Evolutionary conservation across 2,329 filamentous ascomycete genomes (phyloP).

Genomic region (Ophiostoma tasmaniense): DNA sequence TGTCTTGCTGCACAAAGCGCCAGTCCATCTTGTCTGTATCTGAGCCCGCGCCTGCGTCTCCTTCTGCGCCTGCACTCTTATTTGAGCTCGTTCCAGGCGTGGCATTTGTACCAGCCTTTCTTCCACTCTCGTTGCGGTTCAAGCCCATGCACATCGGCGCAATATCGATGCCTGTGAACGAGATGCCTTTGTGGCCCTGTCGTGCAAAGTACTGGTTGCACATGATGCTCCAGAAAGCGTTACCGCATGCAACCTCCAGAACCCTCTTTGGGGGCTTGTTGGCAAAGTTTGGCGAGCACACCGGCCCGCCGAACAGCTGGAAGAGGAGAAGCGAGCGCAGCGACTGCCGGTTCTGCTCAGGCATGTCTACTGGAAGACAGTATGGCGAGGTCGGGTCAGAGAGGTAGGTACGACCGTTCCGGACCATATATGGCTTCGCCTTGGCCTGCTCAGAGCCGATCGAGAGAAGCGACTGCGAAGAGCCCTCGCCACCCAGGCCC

Average conservation of each 20-base stretch:
- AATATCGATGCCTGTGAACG: conserved; percentile 77
- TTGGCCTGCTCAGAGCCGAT: conserved; percentile 22
- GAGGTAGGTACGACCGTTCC: conserved; percentile 76
- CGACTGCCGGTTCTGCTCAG: conserved; percentile 76
- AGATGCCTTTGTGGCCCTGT: conserved; percentile 59
- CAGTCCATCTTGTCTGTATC: conserved; percentile 61
- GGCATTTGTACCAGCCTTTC: background rate
- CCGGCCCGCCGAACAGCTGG: conserved; percentile 70
- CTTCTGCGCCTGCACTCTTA: background rate
- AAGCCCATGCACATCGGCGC: conserved; percentile 42
- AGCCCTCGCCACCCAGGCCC: conserved; percentile 12
- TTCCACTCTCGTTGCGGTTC: background rate
- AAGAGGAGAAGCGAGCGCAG: conserved; percentile 74
- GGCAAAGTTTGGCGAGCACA: conserved; percentile 61
- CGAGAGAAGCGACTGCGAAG: conserved; percentile 23
- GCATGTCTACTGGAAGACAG: conserved; percentile 79
- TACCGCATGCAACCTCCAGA: conserved; percentile 80
- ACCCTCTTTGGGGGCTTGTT: conserved; percentile 65
- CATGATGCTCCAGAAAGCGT: conserved; percentile 82
- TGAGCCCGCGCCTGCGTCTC: background rate
- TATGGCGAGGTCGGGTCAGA: conserved; percentile 65
- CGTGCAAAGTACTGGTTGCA: conserved; percentile 68
- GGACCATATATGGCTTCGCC: conserved; percentile 54
- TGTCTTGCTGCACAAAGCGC: conserved; percentile 81
- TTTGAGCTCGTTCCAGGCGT: background rate